Percentiles rank a stretch among this genome's conserved stretches.
Conservation (phyloP, 2,329 filamentous ascomycete species). For the Fusarium oligoseptatum region DNA sequence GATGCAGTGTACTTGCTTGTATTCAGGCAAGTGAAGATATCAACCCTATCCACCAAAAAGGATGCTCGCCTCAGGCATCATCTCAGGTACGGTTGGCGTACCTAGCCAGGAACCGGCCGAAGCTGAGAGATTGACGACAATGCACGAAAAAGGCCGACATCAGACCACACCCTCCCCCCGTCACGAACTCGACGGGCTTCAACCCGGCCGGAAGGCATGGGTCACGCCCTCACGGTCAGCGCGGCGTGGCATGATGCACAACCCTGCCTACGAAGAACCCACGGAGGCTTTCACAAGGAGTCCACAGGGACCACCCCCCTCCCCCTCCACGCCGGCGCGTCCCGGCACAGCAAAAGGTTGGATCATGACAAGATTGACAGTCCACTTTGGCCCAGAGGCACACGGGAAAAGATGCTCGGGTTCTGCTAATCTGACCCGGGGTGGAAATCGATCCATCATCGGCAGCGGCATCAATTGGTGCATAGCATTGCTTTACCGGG, state of each 20-base stretch:
- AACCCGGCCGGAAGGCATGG: slow-evolving; percentile 20
- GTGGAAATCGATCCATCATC: slow-evolving; percentile 36
- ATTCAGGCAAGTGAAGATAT: neutral
- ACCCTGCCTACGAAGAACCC: slow-evolving; percentile 34
- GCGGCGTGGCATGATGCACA: slow-evolving; percentile 45
- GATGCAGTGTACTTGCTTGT: neutral
- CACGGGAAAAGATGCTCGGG: slow-evolving; percentile 24
- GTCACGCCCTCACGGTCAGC: slow-evolving; percentile 27
- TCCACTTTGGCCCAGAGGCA: slow-evolving; percentile 43
- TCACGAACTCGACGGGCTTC: slow-evolving; percentile 19
- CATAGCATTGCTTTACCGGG: neutral
- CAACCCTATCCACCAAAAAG: neutral
- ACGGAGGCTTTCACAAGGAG: slow-evolving; percentile 17
- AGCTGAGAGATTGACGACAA: slow-evolving; percentile 24
- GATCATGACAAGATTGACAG: slow-evolving; percentile 45
- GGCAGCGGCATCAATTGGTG: slow-evolving; percentile 6
- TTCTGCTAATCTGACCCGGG: slow-evolving; percentile 18
- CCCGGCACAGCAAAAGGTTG: slow-evolving; percentile 38
- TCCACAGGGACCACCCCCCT: slow-evolving; percentile 29
- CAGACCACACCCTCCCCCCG: slow-evolving; percentile 24
- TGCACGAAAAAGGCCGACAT: slow-evolving; percentile 22
- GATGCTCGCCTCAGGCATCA: neutral
- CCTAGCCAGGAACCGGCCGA: slow-evolving; percentile 6
- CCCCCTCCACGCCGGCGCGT: slow-evolving; percentile 42
- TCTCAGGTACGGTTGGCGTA: neutral